Base-by-base conservation (phyloP, 2,329 filamentous ascomycete genomes). In the Ustilaginoidea virens region DNA sequence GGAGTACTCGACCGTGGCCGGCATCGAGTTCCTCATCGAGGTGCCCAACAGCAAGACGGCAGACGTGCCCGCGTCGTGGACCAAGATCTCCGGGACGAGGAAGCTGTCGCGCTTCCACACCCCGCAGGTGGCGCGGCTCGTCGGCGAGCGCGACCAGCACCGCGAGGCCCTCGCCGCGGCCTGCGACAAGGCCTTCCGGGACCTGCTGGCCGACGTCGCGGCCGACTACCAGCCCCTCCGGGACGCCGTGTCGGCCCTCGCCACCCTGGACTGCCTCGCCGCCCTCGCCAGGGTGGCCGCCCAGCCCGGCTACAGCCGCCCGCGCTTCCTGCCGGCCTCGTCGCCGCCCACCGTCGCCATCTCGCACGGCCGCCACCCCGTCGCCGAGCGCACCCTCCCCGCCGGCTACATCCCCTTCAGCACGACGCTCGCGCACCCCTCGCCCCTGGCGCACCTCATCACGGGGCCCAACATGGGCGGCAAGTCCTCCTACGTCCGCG, bases 381-480 rank as follows among this genome's bases (percentile, higher is more conserved):
- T 98, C 66, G 86, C 93, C 25, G 90, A 98, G 51, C 85, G 92
- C 46, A 72, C 87, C 8, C 68, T 96, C 5, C 67, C 87, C 4
- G 73, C 80, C 40, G 66, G 73, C 29, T 98, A 96, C 53, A 92
- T 98, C 33, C 87, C 90, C 26, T 98, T 98, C 53, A 72, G 79
- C 43, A 79, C 83, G 8, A 58, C 69, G 2, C 69, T 96, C 26
- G 66, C 71, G n/a, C 67, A 73, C 3, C 66, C 72, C 2, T 48
- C 61, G 1, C 69, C 73, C 0, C 67, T 80, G 5, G 82, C 83
- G 3, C 70, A 94, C 40, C 75, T 96, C 32, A 77, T 98, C 43
- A 98, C 90, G 0, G 90, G 90, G 0, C 90, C 90, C 17, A 98
- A 98, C 58, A 98, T 98, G 90, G 90, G 90, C 44, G 90, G 90